phyloP scores from a whole-genome alignment of 2,329 filamentous ascomycete species.

The Dothistroma pini region DNA sequence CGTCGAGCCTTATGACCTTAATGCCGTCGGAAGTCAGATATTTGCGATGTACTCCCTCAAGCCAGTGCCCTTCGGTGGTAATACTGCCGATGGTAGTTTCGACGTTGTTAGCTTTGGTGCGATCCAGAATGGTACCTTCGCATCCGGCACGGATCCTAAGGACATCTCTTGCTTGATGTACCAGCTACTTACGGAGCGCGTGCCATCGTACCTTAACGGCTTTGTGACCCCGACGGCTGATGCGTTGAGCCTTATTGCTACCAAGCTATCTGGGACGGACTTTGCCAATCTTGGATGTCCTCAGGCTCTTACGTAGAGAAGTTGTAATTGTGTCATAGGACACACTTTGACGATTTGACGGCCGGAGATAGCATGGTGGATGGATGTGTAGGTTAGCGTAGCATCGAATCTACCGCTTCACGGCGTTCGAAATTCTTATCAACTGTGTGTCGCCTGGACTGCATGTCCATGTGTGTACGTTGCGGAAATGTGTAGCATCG shows the following conservation, averaged over 20 bases:
- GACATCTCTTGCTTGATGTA: slow-evolving; percentile 40
- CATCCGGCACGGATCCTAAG: slow-evolving; percentile 31
- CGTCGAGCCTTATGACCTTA: slow-evolving; percentile 31
- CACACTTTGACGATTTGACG: neutral
- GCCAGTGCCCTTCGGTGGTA: slow-evolving; percentile 43
- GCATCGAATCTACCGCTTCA: neutral
- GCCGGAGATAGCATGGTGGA: neutral
- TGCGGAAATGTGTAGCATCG: too few species aligned
- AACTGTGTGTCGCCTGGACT: too few species aligned
- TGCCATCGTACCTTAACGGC: slow-evolving; percentile 39
- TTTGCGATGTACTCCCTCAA: slow-evolving; percentile 39
- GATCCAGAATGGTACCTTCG: slow-evolving; percentile 40
- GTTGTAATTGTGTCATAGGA: neutral
- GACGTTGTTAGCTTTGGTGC: slow-evolving; percentile 14
- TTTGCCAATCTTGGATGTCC: slow-evolving; percentile 40
- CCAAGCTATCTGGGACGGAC: slow-evolving; percentile 30
- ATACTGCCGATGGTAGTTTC: slow-evolving; percentile 13
- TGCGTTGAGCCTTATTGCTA: slow-evolving; percentile 31
- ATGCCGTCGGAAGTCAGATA: slow-evolving; percentile 38
- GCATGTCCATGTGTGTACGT: too few species aligned
- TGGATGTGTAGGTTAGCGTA: neutral
- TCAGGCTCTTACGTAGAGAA: slow-evolving; percentile 1
- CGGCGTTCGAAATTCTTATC: too few species aligned
- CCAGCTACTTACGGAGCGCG: slow-evolving; percentile 38
- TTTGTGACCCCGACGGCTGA: slow-evolving; percentile 38